Percentiles rank a stretch among this genome's conserved stretches.
phyloP scores from a whole-genome alignment of 2,329 filamentous ascomycete genomes.

The Sordariomycetes sp. region DNA sequence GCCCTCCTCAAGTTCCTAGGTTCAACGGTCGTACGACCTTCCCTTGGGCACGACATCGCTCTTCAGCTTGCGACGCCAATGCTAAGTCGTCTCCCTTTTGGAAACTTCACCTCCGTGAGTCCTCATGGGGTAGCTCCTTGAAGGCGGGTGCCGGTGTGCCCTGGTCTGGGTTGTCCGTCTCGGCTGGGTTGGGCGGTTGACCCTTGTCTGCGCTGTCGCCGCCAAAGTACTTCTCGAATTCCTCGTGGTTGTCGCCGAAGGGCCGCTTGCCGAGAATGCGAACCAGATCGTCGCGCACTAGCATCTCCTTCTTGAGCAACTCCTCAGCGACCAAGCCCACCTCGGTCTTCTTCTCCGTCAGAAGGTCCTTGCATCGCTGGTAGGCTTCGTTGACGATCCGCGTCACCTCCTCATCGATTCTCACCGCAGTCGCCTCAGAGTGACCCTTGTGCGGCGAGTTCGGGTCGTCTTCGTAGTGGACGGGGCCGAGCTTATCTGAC shows the following conservation, averaged over 20 bases:
- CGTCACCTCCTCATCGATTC: slow-evolving; percentile 85
- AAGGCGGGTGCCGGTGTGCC: slow-evolving; percentile 29
- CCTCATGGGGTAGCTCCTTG: slow-evolving; percentile 10
- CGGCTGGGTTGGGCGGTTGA: slow-evolving; percentile 35
- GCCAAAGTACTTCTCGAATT: slow-evolving; percentile 93
- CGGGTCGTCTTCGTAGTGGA: slow-evolving; percentile 80
- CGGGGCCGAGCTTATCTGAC: slow-evolving; percentile 85
- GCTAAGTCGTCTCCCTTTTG: no score
- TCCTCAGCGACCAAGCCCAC: slow-evolving; percentile 89
- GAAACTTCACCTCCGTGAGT: slow-evolving; percentile 3
- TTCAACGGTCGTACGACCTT: neutral
- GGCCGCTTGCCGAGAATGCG: slow-evolving; percentile 76
- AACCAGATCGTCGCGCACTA: slow-evolving; percentile 87
- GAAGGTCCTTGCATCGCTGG: slow-evolving; percentile 75
- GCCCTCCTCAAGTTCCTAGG: neutral
- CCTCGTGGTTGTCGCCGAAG: slow-evolving; percentile 71
- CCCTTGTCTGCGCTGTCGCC: no score
- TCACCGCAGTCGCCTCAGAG: slow-evolving; percentile 84
- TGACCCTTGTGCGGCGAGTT: slow-evolving; percentile 90
- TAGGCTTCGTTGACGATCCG: slow-evolving; percentile 90
- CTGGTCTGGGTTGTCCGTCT: slow-evolving; percentile 29
- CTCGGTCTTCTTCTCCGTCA: slow-evolving; percentile 79
- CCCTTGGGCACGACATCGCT: neutral
- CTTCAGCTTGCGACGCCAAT: neutral
- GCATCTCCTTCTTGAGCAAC: slow-evolving; percentile 81